Evolutionary conservation across 2,329 filamentous ascomycete species (phyloP).

Genomic region (Magnaporthiopsis rhizophila): DNA sequence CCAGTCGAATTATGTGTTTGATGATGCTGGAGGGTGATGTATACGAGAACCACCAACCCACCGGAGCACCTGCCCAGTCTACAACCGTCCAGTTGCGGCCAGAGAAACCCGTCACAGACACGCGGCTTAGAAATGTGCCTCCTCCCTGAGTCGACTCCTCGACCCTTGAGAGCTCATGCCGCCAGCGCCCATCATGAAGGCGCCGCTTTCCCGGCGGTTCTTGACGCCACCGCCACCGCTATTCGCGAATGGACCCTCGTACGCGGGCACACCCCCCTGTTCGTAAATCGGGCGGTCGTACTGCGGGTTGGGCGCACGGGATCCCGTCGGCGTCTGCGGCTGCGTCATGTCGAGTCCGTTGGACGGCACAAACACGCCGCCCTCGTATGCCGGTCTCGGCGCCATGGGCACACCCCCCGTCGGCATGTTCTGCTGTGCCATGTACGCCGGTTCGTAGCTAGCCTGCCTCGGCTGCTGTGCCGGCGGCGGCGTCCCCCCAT

Average conservation of each 20-base stretch:
- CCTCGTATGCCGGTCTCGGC: constrained; percentile 38
- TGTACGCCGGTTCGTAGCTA: constrained; percentile 37
- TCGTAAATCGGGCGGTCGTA: constrained; percentile 32
- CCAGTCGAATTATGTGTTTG: not conserved
- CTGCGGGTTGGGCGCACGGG: constrained; percentile 19
- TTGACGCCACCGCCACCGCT: constrained; percentile 20
- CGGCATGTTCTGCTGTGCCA: constrained; percentile 24
- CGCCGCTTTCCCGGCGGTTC: constrained; percentile 52
- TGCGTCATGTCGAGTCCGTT: constrained; percentile 27
- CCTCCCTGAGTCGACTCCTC: constrained; percentile 46
- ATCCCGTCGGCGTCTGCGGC: constrained; percentile 16
- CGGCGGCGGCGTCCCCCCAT: constrained; percentile 38
- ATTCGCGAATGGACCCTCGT: constrained; percentile 27
- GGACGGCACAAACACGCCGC: constrained; percentile 25
- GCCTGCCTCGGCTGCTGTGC: constrained; percentile 17
- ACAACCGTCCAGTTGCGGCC: not conserved
- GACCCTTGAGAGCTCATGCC: constrained; percentile 40
- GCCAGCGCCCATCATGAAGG: constrained; percentile 44
- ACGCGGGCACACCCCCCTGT: constrained; percentile 18
- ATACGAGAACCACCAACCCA: not conserved
- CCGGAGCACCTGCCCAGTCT: not conserved
- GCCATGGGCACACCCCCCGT: constrained; percentile 16
- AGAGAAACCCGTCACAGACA: not conserved
- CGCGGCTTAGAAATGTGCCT: constrained; percentile 36
- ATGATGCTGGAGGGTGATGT: not conserved